A percentile compares a stretch with the other conserved stretches of the same genome.
These are phyloP conservation scores for Colletotrichum higginsianum DNA, from an alignment of 2,329 filamentous ascomycete genomes.

Conservation along the genomic window DNA sequence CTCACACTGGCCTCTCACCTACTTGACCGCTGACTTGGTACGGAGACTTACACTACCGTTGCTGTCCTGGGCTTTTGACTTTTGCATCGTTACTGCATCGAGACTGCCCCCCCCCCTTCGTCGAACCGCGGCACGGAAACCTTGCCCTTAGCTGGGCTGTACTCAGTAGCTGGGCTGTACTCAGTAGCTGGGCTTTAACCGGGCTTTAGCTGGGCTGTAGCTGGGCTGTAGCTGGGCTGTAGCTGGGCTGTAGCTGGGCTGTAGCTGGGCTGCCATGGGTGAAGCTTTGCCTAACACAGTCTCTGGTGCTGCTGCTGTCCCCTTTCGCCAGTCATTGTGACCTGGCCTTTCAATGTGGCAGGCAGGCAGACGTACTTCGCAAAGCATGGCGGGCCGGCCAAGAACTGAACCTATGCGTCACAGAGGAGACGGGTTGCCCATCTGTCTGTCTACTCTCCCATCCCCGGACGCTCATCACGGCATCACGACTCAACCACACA, in stretches of 20 bases:
- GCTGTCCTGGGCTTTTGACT: slow-evolving; percentile 4
- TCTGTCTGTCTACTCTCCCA: too few relatives aligned
- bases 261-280: slow-evolving; percentile 20
- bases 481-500: background rate
- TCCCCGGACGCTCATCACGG: too few relatives aligned
- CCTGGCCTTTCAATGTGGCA: slow-evolving; percentile 1
- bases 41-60: background rate
- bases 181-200: background rate
- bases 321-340: background rate
- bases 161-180: too few relatives aligned
- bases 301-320: slow-evolving; percentile 15
- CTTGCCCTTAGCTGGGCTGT: slow-evolving; percentile 24
- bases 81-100: slow-evolving; percentile 4
- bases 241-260: slow-evolving; percentile 4
- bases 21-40: too few relatives aligned
- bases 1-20: background rate
- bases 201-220: slow-evolving; percentile 5
- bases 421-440: too few relatives aligned
- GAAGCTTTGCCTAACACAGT: slow-evolving; percentile 20
- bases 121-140: slow-evolving; percentile 17
- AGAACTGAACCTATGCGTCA: background rate
- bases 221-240: slow-evolving; percentile 24
- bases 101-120: background rate
- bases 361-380: background rate
- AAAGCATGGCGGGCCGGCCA: background rate